Base-by-base conservation (phyloP, 768 basidiomycete species). In the Boletus tomentosulus region DNA sequence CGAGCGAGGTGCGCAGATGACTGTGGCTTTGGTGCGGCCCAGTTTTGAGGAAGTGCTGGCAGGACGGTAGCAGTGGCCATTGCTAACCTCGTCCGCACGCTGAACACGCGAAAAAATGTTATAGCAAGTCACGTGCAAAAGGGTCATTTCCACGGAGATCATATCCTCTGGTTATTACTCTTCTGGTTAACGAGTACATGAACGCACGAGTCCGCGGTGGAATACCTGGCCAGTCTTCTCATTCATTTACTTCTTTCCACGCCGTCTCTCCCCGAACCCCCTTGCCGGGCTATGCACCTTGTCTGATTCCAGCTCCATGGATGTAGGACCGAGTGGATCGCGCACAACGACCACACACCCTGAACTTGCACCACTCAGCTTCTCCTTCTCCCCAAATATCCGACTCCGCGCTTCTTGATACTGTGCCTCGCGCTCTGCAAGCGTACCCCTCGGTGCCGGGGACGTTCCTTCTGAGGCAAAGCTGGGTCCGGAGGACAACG, bases 401-500 rank as follows among this genome's bases (percentile, higher is more conserved):
- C 89, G 77, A 51, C 85, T 81, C 27, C 89, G 73, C 3, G 89
- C 87, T 19, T 82, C 86, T 52, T 84, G 79, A 66, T 91, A 91
- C 50, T 83, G 78, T 16, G 81, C 84, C 65, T 89, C 87, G 39
- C 87, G 79, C 51, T 87, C 85, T 33, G 82, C 78, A 3, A 87
- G 71, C 9, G 73, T 56, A 11, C 66, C 61, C 39, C 72, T 55
- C 24, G 63, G 58, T 15, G 60, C 55, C 0, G 64, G 56, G 12
- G 64, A 54, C 2, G 66, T 24, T 4, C 13, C 33, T 16, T 59
- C 62, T 6, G 54, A 51, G 1, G 49, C 19, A n/a, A 64, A 55
- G 7, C 57, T 30, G 12, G 53, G 38, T 2, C 59, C 51, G 2
- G 60, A 50, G 7, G 62, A 39, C 13, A 70, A 41, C 6, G 62